Percentiles rank a stretch among this genome's conserved stretches.
Conservation (phyloP, 2,329 filamentous ascomycete species). For the Trichoderma sp. region DNA sequence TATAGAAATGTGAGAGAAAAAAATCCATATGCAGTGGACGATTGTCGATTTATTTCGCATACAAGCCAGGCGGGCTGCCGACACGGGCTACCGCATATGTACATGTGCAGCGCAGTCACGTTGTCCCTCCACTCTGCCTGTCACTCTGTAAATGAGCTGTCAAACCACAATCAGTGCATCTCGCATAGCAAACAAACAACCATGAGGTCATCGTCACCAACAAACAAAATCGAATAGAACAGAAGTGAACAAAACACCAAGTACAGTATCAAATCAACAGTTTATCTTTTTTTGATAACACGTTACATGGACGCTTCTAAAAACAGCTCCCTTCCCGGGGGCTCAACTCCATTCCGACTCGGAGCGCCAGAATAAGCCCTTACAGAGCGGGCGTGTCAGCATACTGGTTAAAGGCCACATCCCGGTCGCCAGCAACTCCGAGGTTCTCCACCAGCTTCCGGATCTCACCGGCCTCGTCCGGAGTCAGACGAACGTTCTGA, state of each 20-base stretch:
- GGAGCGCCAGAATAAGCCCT: background rate
- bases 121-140: slow-evolving; percentile 4
- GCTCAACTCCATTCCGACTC: background rate
- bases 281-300: background rate
- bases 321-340: background rate
- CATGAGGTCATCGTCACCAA: too few species aligned
- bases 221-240: too few species aligned
- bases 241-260: too few species aligned
- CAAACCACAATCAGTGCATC: background rate
- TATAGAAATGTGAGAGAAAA: background rate
- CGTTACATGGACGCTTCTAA: background rate
- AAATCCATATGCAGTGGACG: background rate
- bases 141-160: background rate
- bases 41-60: background rate
- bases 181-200: background rate
- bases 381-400: slow-evolving; percentile 10
- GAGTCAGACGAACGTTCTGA: slow-evolving; percentile 30
- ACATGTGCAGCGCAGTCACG: background rate
- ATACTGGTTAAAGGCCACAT: background rate
- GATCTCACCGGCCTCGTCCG: slow-evolving; percentile 3
- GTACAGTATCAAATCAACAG: too few species aligned
- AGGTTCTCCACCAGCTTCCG: slow-evolving; percentile 6
- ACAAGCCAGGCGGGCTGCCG: background rate
- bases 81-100: slow-evolving; percentile 6
- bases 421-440: slow-evolving; percentile 1